A percentile compares a stretch with the other conserved stretches of the same genome.
Conservation (phyloP, 2,329 filamentous ascomycete species). For the Aspergillus sp. region DNA sequence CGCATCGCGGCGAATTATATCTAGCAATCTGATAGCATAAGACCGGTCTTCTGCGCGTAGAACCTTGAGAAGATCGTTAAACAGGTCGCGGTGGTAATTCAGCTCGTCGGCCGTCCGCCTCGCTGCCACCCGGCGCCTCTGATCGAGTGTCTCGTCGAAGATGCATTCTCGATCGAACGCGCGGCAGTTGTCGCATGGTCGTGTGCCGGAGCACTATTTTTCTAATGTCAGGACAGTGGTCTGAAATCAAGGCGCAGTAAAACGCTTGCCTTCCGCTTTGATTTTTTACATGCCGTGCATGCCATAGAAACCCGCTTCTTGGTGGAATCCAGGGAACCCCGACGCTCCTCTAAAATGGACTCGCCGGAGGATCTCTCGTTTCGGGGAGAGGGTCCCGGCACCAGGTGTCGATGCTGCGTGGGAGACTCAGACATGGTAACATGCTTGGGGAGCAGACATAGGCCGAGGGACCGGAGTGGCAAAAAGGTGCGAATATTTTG, state of each 20-base stretch:
- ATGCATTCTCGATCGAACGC: constrained; percentile 43
- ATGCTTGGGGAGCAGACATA: neutral
- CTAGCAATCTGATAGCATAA: constrained; percentile 29
- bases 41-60: constrained; percentile 34
- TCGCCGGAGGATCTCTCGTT: constrained; percentile 7
- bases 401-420: constrained; percentile 24
- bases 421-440: constrained; percentile 11
- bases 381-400: constrained; percentile 20
- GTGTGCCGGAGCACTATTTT: constrained; percentile 35
- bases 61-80: constrained; percentile 37
- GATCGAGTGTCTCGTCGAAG: constrained; percentile 62
- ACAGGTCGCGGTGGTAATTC: constrained; percentile 39
- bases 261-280: constrained; percentile 36
- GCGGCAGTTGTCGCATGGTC: constrained; percentile 41
- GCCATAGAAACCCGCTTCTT: constrained; percentile 43
- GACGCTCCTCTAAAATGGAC: constrained; percentile 11
- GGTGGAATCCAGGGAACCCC: constrained; percentile 16
- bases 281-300: constrained; percentile 42
- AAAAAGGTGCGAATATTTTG: neutral
- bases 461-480: neutral
- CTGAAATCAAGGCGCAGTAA: neutral
- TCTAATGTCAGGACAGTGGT: neutral
- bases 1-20: constrained; percentile 37
- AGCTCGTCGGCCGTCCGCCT: constrained; percentile 44
- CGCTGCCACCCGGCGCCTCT: constrained; percentile 42